Base-by-base conservation (phyloP, 208 protist species). In the Hexamita inflata region DNA sequence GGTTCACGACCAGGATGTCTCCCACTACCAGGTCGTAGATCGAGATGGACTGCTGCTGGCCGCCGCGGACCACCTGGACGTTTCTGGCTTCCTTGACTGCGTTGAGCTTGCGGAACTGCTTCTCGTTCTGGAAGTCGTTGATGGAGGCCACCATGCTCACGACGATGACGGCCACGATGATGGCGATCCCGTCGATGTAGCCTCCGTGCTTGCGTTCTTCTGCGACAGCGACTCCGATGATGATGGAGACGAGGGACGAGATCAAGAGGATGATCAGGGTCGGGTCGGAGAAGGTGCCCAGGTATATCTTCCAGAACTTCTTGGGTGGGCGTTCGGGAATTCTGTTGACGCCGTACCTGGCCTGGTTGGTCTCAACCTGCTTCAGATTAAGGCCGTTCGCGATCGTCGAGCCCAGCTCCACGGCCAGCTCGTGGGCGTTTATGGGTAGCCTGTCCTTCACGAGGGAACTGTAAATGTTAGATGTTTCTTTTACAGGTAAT, bases 171-270 rank as follows among this genome's bases (percentile, higher is more conserved):
- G 93, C 93, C n/a, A 91, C 59, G 9, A 97, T 83, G 78, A 98
- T 97, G 2, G 94, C 90, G 0, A 85, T 84, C 24, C 93, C 93
- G 77, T 97, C 94, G 38, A 97, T 91, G 91, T 91, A 96, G n/a
- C 35, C 34, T 85, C 49, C n/a, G n/a, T n/a, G n/a, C n/a, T n/a
- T n/a, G n/a, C n/a, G n/a, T 2, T 70, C 49, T 13, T 68, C 28
- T 53, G 41, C 29, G 74, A 66, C 88, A 82, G 13, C 86, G 84
- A 19, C 84, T 87, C 4, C 93, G 60, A 32, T 86, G 88, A 32
- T 93, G 83, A 58, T 89, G 66, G 90, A 94, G 38, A 96, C 78
- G 24, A 93, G 73, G 0, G 92, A 91, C 39, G 88, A 86, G 59
- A 89, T 80, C 0, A 90, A 88, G n/a, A 96, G 82, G 40, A 95